Percentiles rank a stretch among this genome's conserved stretches.
phyloP scores from a whole-genome alignment of 805 yeast species.

The Saccharomycopsis sp. region DNA sequence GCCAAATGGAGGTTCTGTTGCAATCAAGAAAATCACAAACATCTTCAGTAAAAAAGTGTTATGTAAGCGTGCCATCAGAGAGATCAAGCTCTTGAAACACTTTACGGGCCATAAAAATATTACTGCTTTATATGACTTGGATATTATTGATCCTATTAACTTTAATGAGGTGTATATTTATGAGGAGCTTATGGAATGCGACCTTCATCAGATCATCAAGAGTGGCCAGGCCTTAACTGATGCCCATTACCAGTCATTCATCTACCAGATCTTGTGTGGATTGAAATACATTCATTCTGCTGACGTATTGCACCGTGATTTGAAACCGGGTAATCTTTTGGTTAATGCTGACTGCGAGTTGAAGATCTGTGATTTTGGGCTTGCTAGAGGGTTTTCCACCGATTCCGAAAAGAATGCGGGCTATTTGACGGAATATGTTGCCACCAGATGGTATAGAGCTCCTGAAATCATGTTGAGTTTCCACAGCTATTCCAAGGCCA shows the following conservation, averaged over 20 bases:
- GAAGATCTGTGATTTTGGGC: constrained; percentile 93
- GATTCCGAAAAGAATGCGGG: constrained; percentile 83
- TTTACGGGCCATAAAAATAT: constrained; percentile 95
- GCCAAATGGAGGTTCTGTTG: constrained; percentile 76
- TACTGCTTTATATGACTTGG: constrained; percentile 91
- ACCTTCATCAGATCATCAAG: constrained; percentile 93
- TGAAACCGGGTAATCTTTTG: constrained; percentile 88
- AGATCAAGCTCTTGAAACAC: constrained; percentile 81
- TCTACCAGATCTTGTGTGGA: constrained; percentile 89
- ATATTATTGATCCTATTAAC: constrained; percentile 69
- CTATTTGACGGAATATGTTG: constrained; percentile 95
- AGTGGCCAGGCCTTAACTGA: constrained; percentile 92
- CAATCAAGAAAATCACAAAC: constrained; percentile 93
- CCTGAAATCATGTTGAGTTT: constrained; percentile 95
- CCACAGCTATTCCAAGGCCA: constrained; percentile 93
- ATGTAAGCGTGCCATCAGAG: constrained; percentile 88
- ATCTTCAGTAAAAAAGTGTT: constrained; percentile 86
- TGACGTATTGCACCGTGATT: constrained; percentile 87
- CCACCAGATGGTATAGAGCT: constrained; percentile 98
- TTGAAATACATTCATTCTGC: constrained; percentile 85
- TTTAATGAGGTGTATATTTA: constrained; percentile 90
- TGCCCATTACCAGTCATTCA: constrained; percentile 88
- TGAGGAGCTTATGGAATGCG: constrained; percentile 98
- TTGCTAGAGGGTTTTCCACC: constrained; percentile 85
- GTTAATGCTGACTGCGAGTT: constrained; percentile 96